These are phyloP conservation scores for Pseudopyrenochaeta lycopersici DNA, from an alignment of 2,329 filamentous ascomycete genomes.

Conservation along the genomic window DNA sequence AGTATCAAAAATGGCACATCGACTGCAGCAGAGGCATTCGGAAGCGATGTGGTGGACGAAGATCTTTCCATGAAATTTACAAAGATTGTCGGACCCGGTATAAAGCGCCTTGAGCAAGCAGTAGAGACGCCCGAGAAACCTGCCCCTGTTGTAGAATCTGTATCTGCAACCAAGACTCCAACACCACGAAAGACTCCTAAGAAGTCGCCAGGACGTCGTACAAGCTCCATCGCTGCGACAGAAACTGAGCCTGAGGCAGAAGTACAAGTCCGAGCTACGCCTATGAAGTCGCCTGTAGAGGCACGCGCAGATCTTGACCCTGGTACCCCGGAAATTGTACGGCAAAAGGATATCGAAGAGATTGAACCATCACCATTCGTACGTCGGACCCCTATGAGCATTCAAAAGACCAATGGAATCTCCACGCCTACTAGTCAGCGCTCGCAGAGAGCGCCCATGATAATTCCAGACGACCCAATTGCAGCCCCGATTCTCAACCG, in stretches of 20 bases:
- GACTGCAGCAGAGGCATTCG: slow-evolving; percentile 10
- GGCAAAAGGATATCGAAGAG: slow-evolving; percentile 38
- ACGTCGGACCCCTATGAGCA: slow-evolving; percentile 31
- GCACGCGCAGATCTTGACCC: slow-evolving; percentile 36
- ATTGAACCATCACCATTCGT: slow-evolving; percentile 48
- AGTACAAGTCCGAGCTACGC: slow-evolving; percentile 25
- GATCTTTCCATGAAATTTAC: slow-evolving; percentile 65
- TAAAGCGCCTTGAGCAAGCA: slow-evolving; percentile 37
- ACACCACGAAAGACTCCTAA: slow-evolving; percentile 36
- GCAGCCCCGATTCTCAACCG: slow-evolving; percentile 45
- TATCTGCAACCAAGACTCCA: slow-evolving; percentile 19
- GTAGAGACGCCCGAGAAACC: slow-evolving; percentile 29
- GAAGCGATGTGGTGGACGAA: slow-evolving; percentile 33
- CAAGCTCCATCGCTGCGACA: slow-evolving; percentile 12
- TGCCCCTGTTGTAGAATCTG: slow-evolving; percentile 12
- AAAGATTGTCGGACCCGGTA: slow-evolving; percentile 56
- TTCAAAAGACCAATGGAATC: slow-evolving; percentile 20
- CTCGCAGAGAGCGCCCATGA: slow-evolving; percentile 17
- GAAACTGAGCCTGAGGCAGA: slow-evolving; percentile 17
- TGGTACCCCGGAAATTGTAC: slow-evolving; percentile 38
- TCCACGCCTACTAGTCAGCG: slow-evolving; percentile 35
- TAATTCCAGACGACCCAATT: slow-evolving; percentile 44
- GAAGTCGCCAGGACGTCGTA: slow-evolving; percentile 28
- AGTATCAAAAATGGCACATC: slow-evolving; percentile 38
- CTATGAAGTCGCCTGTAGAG: slow-evolving; percentile 34